A percentile compares a stretch with the other conserved stretches of the same genome.
Conservation (phyloP, 1,139 yeast species). For the Taphrina confusa region DNA sequence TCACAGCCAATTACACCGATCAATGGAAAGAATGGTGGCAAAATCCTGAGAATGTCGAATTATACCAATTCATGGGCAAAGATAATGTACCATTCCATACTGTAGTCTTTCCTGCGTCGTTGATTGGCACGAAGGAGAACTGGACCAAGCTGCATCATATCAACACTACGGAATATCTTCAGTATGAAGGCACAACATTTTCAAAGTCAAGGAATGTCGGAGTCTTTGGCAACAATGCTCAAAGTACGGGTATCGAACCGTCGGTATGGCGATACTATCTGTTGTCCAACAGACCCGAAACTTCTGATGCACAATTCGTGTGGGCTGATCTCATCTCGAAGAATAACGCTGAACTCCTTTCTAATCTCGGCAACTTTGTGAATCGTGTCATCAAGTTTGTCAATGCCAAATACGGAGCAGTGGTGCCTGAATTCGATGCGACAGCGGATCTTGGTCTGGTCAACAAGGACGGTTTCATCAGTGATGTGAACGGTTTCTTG, state of each 20-base stretch:
- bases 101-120: slow-evolving; percentile 92
- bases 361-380: slow-evolving; percentile 94
- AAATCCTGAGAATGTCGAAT: slow-evolving; percentile 76
- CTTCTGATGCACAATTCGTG: slow-evolving; percentile 92
- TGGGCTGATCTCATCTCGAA: slow-evolving; percentile 95
- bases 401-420: slow-evolving; percentile 87
- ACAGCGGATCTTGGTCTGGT: slow-evolving; percentile 52
- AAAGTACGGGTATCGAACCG: slow-evolving; percentile 84
- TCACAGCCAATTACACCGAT: slow-evolving; percentile 88
- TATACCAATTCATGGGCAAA: slow-evolving; percentile 98
- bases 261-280: slow-evolving; percentile 98
- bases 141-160: slow-evolving; percentile 94
- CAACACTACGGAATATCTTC: slow-evolving; percentile 92
- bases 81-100: slow-evolving; percentile 99
- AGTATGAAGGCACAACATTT: slow-evolving; percentile 96
- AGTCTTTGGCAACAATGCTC: slow-evolving; percentile 96
- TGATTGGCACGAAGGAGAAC: slow-evolving; percentile 78
- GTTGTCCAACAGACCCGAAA: slow-evolving; percentile 89
- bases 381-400: slow-evolving; percentile 90
- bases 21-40: slow-evolving; percentile 91
- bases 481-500: slow-evolving; percentile 58
- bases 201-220: slow-evolving; percentile 96
- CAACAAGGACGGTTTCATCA: slow-evolving; percentile 48
- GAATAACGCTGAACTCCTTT: slow-evolving; percentile 88
- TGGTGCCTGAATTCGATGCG: slow-evolving; percentile 63